Conservation (phyloP, 345 rosid species). For the Rhizophora mangle region DNA sequence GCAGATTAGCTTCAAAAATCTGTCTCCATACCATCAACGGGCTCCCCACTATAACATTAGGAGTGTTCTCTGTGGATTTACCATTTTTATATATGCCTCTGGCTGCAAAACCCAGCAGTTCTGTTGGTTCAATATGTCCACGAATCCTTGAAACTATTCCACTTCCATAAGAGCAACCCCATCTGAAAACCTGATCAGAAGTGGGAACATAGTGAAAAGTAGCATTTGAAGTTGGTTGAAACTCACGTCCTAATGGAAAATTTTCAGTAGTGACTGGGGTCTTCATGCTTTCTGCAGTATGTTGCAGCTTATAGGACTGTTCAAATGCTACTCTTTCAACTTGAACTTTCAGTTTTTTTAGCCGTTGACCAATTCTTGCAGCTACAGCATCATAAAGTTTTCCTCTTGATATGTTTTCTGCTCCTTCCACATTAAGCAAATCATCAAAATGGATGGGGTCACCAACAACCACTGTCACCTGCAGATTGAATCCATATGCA, state of each 20-base stretch:
- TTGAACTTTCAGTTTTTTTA: slow-evolving; percentile 51
- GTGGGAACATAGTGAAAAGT: not conserved
- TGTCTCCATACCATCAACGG: slow-evolving; percentile 67
- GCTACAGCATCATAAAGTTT: slow-evolving; percentile 83
- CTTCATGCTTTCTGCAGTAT: slow-evolving; percentile 20
- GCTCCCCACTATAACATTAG: slow-evolving; percentile 9
- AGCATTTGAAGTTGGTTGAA: slow-evolving; percentile 6
- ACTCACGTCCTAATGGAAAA: slow-evolving; percentile 1
- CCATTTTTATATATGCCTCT: slow-evolving; percentile 50
- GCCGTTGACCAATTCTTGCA: slow-evolving; percentile 63
- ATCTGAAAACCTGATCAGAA: slow-evolving; percentile 23
- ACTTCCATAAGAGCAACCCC: slow-evolving; percentile 34
- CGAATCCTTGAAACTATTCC: slow-evolving; percentile 43
- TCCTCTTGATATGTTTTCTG: slow-evolving; percentile 47
- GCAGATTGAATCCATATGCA: not conserved
- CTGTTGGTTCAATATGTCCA: slow-evolving; percentile 48
- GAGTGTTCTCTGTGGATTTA: slow-evolving; percentile 13
- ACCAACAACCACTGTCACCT: slow-evolving; percentile 90
- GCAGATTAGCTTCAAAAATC: slow-evolving; percentile 23
- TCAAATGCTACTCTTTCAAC: slow-evolving; percentile 64
- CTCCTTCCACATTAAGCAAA: slow-evolving; percentile 45
- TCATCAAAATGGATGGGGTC: slow-evolving; percentile 82
- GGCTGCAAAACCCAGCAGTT: slow-evolving; percentile 80
- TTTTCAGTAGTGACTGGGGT: slow-evolving; percentile 31
- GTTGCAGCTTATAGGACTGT: slow-evolving; percentile 31